Evolutionary conservation across 352 stramenopile genomes (phyloP).

Genomic region (Blastocystis sp.): DNA sequence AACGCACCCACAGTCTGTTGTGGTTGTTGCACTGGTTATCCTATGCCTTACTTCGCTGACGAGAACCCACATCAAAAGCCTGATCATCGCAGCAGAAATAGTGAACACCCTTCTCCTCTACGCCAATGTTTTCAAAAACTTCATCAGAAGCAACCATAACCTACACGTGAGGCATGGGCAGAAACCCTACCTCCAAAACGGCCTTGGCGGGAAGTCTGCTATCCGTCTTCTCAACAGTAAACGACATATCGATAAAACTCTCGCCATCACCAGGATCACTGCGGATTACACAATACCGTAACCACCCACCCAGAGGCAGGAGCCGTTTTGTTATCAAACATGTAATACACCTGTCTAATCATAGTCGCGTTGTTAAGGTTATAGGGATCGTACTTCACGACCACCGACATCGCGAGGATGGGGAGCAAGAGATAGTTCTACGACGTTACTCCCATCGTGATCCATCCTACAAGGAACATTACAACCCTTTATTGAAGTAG

Average conservation of each 20-base stretch:
- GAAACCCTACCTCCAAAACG: conserved; percentile 34
- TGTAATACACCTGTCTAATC: conserved; percentile 41
- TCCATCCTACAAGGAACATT: neutral
- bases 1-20: conserved; percentile 42
- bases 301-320: conserved; percentile 9
- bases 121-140: conserved; percentile 54
- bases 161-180: neutral
- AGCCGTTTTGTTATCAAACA: conserved; percentile 69
- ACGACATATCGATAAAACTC: conserved; percentile 57
- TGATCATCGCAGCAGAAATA: conserved; percentile 67
- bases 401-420: conserved; percentile 30
- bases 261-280: conserved; percentile 63
- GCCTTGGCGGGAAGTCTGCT: neutral
- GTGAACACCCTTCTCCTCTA: conserved; percentile 22
- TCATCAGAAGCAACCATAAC: conserved; percentile 59
- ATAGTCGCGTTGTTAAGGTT: conserved; percentile 27
- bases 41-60: neutral
- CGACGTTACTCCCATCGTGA: neutral
- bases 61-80: conserved; percentile 32
- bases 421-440: conserved; percentile 48
- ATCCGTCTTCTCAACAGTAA: conserved; percentile 36
- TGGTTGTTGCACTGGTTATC: conserved; percentile 54
- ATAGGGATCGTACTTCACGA: conserved; percentile 59
- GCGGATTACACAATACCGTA: neutral
- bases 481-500: neutral